phyloP scores from a whole-genome alignment of 1,284 basidiomycete species.

The Wolfiporia cocos region DNA sequence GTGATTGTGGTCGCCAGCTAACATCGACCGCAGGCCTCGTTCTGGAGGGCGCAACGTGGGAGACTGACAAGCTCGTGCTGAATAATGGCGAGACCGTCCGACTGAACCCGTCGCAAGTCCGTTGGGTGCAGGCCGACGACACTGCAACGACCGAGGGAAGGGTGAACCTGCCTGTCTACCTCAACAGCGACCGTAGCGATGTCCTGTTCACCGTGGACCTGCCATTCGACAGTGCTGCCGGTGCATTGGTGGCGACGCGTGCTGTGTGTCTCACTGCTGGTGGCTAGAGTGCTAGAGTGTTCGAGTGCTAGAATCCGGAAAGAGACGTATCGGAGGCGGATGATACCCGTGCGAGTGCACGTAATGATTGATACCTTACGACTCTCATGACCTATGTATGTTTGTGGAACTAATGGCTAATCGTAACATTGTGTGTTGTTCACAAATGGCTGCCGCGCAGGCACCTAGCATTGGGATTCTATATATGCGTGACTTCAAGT shows the following conservation, averaged over 20 bases:
- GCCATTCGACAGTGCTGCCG: conserved; percentile 63
- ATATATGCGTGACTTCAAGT: too few species aligned
- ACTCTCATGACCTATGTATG: conserved; percentile 5
- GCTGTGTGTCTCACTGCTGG: conserved; percentile 77
- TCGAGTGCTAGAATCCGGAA: conserved; percentile 8
- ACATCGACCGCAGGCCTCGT: conserved; percentile 55
- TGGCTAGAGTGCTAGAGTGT: conserved; percentile 14
- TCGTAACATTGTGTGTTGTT: conserved; percentile 11
- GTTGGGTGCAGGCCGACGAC: conserved; percentile 75
- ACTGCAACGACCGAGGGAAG: conserved; percentile 26
- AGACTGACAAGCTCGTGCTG: conserved; percentile 57
- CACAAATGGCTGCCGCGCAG: neutral
- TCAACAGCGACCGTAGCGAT: conserved; percentile 86
- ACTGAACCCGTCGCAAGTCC: conserved; percentile 74
- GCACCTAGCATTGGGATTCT: too few species aligned
- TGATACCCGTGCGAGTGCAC: conserved; percentile 8
- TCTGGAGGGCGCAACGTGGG: conserved; percentile 82
- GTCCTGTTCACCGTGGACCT: conserved; percentile 84
- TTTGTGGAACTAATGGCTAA: conserved; percentile 12
- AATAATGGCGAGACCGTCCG: conserved; percentile 80
- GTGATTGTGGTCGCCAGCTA: conserved; percentile 2
- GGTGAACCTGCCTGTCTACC: conserved; percentile 86
- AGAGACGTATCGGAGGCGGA: conserved; percentile 1
- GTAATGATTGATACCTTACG: conserved; percentile 14
- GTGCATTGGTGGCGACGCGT: conserved; percentile 67